Base-by-base conservation (phyloP, 768 basidiomycete species). In the Paxillus rubicundulus region DNA sequence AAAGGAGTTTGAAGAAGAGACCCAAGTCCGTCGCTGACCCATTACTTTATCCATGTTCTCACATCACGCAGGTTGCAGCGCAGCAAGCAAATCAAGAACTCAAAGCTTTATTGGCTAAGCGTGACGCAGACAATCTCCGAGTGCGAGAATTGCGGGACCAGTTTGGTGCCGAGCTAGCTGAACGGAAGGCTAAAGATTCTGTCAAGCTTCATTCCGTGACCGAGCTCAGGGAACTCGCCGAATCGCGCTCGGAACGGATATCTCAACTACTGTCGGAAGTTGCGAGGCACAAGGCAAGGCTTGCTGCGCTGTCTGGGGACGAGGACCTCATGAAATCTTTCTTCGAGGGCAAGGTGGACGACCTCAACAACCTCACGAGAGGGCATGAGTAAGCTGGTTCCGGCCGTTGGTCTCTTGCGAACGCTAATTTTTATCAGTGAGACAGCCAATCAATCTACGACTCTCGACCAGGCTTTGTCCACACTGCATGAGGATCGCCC, bases 111-210 rank as follows among this genome's bases (percentile, higher is more conserved):
- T 66, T 87, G 34, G 71, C 73, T 9, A 87, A 86, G 62, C 82
- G 85, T 33, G 86, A 89, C 56, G 70, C 73, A 3, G 89, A 92
- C 48, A 82, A 81, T 58, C 67, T 75, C 17, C 82, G 89, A 30
- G 74, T 92, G 17, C 82, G 89, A 18, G 86, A 86, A 47, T 77
- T 83, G 55, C 82, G 89, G 7, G 89, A 92, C 57, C 84, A 87
- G 55, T 75, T 75, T 41, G 63, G 67, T 8, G 80, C 83, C 4
- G 90, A 92, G 58, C 59, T 89, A 27, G 66, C 74, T 32, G 92
- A 94, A 62, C 80, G 85, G 50, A 84, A 80, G 64, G 78, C 81
- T 21, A 82, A 80, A 58, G 88, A 90, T 30, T 61, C 63, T 44
- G 71, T 80, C 45, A 88, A 84, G 64, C 58, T 78, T 30, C 72